Conservation (phyloP, 345 rosid species). For the Acer negundo region DNA sequence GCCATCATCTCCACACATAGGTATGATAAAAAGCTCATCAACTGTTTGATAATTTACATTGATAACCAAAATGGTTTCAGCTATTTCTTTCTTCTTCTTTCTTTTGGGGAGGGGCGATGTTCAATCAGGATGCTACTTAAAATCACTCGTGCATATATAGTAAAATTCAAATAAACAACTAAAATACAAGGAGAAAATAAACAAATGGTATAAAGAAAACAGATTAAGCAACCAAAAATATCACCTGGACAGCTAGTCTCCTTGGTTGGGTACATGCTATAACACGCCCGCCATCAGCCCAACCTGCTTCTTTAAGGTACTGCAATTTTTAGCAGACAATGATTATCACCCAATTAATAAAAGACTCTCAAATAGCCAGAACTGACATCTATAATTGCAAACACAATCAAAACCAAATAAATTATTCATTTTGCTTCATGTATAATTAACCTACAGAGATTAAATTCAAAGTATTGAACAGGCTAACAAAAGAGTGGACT, state of each 20-base stretch:
- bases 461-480: not conserved
- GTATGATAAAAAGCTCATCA: not conserved
- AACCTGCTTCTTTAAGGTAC: conserved; percentile 97
- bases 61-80: not conserved
- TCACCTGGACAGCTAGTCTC: conserved; percentile 91
- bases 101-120: too few relatives aligned
- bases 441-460: not conserved
- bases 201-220: not conserved
- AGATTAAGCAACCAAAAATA: not conserved
- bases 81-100: not conserved
- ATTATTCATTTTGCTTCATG: not conserved
- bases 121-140: not conserved
- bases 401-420: not conserved
- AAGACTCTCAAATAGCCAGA: not conserved
- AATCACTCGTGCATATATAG: not conserved
- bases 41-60: not conserved
- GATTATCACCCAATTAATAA: not conserved
- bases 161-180: not conserved
- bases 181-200: not conserved
- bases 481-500: not conserved
- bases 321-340: conserved; percentile 29
- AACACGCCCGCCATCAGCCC: conserved; percentile 95
- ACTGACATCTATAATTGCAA: not conserved
- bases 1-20: not conserved
- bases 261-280: conserved; percentile 98